Percentiles rank a stretch among this genome's conserved stretches.
phyloP scores from a whole-genome alignment of 2,329 filamentous ascomycete species.

The Coniella vitis region DNA sequence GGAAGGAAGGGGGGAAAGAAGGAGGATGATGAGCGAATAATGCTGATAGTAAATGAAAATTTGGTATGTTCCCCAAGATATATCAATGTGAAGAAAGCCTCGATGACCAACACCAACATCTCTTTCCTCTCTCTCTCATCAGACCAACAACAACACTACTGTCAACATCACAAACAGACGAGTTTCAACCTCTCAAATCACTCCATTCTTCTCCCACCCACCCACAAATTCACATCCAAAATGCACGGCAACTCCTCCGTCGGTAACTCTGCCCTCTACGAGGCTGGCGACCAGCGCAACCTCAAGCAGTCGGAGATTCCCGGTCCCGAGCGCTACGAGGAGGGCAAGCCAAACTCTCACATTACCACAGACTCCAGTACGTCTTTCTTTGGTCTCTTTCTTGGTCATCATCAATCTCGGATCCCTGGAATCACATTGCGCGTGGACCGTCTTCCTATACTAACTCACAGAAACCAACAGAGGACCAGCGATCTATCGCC shows the following conservation, averaged over 20 bases:
- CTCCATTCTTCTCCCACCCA: neutral
- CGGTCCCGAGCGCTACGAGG: constrained; percentile 56
- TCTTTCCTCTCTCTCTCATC: neutral
- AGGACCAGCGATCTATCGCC: constrained; percentile 65
- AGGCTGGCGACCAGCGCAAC: constrained; percentile 71
- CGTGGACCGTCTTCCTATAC: too few species aligned
- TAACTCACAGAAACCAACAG: constrained; percentile 27
- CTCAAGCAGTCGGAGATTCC: constrained; percentile 44
- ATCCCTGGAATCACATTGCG: too few species aligned
- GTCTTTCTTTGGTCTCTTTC: constrained; percentile 17
- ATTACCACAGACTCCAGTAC: constrained; percentile 64
- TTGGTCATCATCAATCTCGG: neutral
- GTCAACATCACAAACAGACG: neutral
- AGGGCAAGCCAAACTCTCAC: constrained; percentile 67
- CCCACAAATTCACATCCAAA: constrained; percentile 7
- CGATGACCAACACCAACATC: too few species aligned
- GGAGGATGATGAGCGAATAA: too few species aligned
- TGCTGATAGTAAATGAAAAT: too few species aligned
- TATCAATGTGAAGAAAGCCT: constrained; percentile 9
- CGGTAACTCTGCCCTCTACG: constrained; percentile 60
- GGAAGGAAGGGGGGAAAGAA: too few species aligned
- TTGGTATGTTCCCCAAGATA: too few species aligned
- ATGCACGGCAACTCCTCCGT: constrained; percentile 53
- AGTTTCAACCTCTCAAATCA: neutral
- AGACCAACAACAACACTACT: neutral